Percentiles rank a stretch among this genome's conserved stretches.
These are phyloP conservation scores for Fraxinus nigra DNA, from an alignment of 305 asterid species.

Conservation along the genomic window DNA sequence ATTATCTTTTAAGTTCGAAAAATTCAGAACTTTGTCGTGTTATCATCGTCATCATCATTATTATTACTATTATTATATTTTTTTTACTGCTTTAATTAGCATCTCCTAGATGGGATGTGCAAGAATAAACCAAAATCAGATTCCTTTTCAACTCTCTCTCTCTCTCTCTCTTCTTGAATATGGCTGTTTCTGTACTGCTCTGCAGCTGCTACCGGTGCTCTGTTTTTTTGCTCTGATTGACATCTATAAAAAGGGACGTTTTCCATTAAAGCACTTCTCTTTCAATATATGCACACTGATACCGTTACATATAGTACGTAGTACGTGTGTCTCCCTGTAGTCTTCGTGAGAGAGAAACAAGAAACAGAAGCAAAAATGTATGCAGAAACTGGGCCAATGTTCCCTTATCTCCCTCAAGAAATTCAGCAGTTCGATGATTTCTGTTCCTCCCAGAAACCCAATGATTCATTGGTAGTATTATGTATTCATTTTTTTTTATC, in stretches of 20 bases:
- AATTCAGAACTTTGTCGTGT: background rate
- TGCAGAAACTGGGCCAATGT: slow-evolving; percentile 65
- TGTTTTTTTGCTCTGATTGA: slow-evolving; percentile 33
- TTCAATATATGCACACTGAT: slow-evolving; percentile 17
- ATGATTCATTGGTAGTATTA: slow-evolving; percentile 51
- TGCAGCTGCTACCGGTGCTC: slow-evolving; percentile 30
- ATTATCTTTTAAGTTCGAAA: background rate
- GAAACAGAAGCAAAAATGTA: slow-evolving; percentile 45
- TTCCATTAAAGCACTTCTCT: slow-evolving; percentile 33
- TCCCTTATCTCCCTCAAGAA: slow-evolving; percentile 64
- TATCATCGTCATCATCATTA: no score
- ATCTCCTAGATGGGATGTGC: slow-evolving; percentile 11
- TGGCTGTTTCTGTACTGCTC: slow-evolving; percentile 21
- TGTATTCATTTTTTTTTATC: background rate
- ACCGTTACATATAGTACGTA: background rate
- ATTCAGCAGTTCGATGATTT: slow-evolving; percentile 59
- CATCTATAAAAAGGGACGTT: slow-evolving; percentile 46
- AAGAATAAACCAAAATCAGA: slow-evolving; percentile 42
- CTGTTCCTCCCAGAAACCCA: slow-evolving; percentile 49
- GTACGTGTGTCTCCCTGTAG: background rate
- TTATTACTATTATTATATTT: no score
- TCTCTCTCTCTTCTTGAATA: slow-evolving; percentile 18
- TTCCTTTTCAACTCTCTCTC: slow-evolving; percentile 35
- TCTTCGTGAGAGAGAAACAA: slow-evolving; percentile 2
- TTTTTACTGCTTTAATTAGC: background rate